A percentile compares a stretch with the other conserved stretches of the same genome.
Conservation (phyloP, 495 filamentous ascomycete species). For the Talaromyces stipitatus region DNA sequence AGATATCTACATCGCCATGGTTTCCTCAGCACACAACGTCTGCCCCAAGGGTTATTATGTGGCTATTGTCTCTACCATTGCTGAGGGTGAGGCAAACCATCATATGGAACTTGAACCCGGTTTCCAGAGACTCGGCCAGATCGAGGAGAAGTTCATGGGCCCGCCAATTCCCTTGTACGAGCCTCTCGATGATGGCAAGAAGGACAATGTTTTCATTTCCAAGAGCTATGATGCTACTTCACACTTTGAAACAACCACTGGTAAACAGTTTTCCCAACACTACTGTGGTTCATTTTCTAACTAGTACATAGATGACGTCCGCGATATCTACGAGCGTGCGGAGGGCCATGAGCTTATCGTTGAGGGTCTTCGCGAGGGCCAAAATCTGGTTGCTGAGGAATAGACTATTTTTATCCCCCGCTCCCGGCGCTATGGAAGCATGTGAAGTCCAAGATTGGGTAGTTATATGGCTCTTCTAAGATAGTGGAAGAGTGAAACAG, state of each 20-base stretch:
- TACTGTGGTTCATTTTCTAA: constrained; percentile 9
- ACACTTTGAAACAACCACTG: constrained; percentile 90
- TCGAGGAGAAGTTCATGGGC: constrained; percentile 97
- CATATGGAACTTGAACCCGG: constrained; percentile 91
- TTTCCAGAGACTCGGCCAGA: constrained; percentile 84
- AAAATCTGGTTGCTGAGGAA: constrained; percentile 42
- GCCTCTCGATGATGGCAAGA: constrained; percentile 75
- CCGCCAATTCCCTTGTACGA: constrained; percentile 88
- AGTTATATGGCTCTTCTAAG: not conserved
- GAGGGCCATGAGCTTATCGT: constrained; percentile 80
- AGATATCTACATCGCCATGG: constrained; percentile 98
- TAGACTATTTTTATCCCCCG: constrained; percentile 16
- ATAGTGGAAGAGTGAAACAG: not conserved
- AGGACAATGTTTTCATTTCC: constrained; percentile 93
- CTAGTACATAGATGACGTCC: constrained; percentile 67
- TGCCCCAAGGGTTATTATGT: constrained; percentile 99
- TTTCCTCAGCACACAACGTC: constrained; percentile 94
- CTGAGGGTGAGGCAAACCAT: constrained; percentile 85
- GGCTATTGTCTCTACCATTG: constrained; percentile 95
- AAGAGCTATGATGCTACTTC: constrained; percentile 97
- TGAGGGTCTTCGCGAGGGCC: constrained; percentile 46
- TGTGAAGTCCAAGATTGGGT: not conserved
- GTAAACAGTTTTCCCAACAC: constrained; percentile 27
- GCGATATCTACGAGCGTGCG: constrained; percentile 83
- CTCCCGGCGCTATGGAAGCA: not conserved